phyloP scores from a whole-genome alignment of 768 basidiomycete genomes.

The Agrocybe praecox region DNA sequence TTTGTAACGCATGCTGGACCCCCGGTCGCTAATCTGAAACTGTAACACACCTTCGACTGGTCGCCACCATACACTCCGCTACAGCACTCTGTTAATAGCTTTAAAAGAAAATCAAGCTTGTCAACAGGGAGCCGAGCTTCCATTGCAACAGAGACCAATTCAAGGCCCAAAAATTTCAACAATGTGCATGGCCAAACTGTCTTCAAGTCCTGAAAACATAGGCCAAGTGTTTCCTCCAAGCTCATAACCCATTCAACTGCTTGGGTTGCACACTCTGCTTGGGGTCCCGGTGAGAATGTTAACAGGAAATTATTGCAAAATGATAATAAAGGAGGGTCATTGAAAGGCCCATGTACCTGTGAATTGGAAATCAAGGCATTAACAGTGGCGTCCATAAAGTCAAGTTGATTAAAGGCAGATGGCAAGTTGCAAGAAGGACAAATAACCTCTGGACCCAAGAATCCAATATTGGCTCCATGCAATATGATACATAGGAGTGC shows the following conservation, averaged over 20 bases:
- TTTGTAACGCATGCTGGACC: too few relatives aligned
- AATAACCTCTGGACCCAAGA: conserved; percentile 10
- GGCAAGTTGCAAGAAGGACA: conserved; percentile 24
- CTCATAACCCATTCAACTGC: conserved; percentile 31
- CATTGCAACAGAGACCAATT: conserved; percentile 24
- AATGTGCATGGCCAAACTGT: conserved; percentile 8
- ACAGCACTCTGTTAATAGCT: too few relatives aligned
- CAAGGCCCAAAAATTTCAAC: conserved; percentile 28
- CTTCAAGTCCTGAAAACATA: conserved; percentile 22
- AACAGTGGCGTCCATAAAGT: conserved; percentile 7
- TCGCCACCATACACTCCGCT: too few relatives aligned
- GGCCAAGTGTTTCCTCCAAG: conserved; percentile 27
- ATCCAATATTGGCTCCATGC: conserved; percentile 28
- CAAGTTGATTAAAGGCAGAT: conserved; percentile 20
- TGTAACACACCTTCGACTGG: too few relatives aligned
- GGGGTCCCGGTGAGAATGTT: conserved; percentile 17
- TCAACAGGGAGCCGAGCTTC: conserved; percentile 33
- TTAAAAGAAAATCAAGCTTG: conserved; percentile 30
- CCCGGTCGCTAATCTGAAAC: too few relatives aligned
- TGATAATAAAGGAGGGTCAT: conserved; percentile 13
- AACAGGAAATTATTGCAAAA: conserved; percentile 35
- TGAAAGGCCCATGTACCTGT: conserved; percentile 23
- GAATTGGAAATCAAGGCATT: not conserved
- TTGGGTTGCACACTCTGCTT: not conserved
- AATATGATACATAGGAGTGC: conserved; percentile 26